These are phyloP conservation scores for Blastomyces silverae DNA, from an alignment of 2,329 filamentous ascomycete genomes.

Conservation along the genomic window DNA sequence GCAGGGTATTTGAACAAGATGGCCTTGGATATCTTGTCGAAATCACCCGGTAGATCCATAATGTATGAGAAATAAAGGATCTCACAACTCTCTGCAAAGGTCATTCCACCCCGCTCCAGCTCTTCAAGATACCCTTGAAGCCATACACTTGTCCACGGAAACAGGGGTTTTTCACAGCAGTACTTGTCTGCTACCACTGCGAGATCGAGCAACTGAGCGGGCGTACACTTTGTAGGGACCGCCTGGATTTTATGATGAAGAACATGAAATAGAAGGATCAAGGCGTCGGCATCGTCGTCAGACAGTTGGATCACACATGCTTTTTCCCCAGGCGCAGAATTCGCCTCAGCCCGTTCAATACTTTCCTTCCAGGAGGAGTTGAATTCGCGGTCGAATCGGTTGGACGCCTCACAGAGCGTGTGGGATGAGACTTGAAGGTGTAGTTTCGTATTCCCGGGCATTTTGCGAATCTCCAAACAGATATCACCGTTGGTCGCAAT, in stretches of 20 bases:
- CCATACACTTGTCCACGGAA: background rate
- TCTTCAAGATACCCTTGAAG: background rate
- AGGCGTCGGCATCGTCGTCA: background rate
- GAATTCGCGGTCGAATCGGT: background rate
- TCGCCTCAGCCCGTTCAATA: background rate
- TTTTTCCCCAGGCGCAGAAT: background rate
- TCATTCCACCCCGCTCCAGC: background rate
- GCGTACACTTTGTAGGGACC: background rate
- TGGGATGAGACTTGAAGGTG: background rate
- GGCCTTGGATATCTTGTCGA: background rate
- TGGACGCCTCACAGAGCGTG: background rate
- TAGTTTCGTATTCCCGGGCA: background rate
- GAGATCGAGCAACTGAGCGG: background rate
- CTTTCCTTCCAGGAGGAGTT: background rate
- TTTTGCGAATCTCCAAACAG: background rate
- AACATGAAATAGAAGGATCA: background rate
- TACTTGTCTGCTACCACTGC: background rate
- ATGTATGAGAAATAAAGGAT: background rate
- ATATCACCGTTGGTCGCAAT: background rate
- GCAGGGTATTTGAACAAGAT: background rate
- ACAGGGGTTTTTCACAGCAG: background rate
- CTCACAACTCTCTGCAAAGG: background rate
- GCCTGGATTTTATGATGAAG: background rate
- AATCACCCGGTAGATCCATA: background rate
- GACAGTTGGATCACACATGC: background rate